A percentile compares a stretch with the other conserved stretches of the same genome.
These are phyloP conservation scores for Pilaira anomala DNA, from an alignment of 192 early-diverging fungal genomes.

Conservation along the genomic window DNA sequence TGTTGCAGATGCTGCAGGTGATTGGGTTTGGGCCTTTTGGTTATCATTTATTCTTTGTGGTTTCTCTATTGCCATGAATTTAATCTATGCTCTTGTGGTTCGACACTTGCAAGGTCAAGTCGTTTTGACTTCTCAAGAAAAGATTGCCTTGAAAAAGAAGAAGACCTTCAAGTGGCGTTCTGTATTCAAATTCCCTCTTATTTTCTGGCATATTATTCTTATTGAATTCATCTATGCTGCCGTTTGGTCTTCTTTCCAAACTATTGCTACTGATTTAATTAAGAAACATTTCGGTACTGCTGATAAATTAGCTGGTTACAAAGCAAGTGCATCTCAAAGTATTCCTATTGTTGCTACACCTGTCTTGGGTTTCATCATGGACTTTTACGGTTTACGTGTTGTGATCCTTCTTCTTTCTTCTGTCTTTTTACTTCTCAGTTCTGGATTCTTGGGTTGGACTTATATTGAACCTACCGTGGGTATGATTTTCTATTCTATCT, in stretches of 20 bases:
- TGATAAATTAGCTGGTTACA: slow-evolving; percentile 30
- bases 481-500: slow-evolving; percentile 53
- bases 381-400: slow-evolving; percentile 49
- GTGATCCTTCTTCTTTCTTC: slow-evolving; percentile 35
- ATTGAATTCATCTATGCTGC: slow-evolving; percentile 59
- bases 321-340: slow-evolving; percentile 44
- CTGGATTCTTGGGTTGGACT: slow-evolving; percentile 52
- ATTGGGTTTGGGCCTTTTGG: slow-evolving; percentile 45
- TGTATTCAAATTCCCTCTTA: slow-evolving; percentile 52
- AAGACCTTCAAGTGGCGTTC: slow-evolving; percentile 54
- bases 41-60: slow-evolving; percentile 59
- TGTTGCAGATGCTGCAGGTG: slow-evolving; percentile 41
- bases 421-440: slow-evolving; percentile 29
- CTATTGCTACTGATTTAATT: slow-evolving; percentile 40
- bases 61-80: slow-evolving; percentile 64
- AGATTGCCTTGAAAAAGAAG: slow-evolving; percentile 39
- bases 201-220: slow-evolving; percentile 57
- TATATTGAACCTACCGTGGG: slow-evolving; percentile 51
- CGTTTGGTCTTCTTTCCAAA: slow-evolving; percentile 35
- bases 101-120: slow-evolving; percentile 36
- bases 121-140: slow-evolving; percentile 18
- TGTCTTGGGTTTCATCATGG: slow-evolving; percentile 51
- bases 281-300: slow-evolving; percentile 40
- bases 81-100: slow-evolving; percentile 63
- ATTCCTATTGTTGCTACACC: slow-evolving; percentile 58